phyloP scores from a whole-genome alignment of 2,329 filamentous ascomycete genomes.

The Penicillium sp. region DNA sequence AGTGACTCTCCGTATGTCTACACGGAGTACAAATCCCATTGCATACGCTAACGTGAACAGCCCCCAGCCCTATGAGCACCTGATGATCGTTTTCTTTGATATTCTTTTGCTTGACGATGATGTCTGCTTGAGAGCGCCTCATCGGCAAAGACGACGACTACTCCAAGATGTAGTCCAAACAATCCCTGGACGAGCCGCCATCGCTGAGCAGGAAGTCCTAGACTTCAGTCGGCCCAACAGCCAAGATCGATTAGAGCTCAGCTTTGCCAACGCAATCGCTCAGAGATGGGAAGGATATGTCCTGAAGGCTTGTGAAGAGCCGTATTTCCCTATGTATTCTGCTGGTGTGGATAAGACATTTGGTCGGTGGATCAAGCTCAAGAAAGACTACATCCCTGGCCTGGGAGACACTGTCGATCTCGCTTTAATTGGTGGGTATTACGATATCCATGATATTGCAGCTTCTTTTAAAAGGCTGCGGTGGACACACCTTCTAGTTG shows the following conservation, averaged over 20 bases:
- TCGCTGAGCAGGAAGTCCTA: conserved; percentile 66
- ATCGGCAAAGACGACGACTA: conserved; percentile 46
- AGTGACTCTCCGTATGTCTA: conserved; percentile 64
- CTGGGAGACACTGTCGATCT: conserved; percentile 84
- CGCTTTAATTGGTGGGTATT: conserved; percentile 72
- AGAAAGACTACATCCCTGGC: conserved; percentile 77
- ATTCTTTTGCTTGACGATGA: conserved; percentile 58
- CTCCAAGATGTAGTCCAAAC: conserved; percentile 57
- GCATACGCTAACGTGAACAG: conserved; percentile 27
- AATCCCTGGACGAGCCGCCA: conserved; percentile 62
- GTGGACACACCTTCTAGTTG: conserved; percentile 81
- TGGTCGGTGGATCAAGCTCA: conserved; percentile 72
- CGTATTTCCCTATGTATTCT: conserved; percentile 65
- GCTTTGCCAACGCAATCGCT: conserved; percentile 67
- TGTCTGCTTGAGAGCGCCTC: conserved; percentile 48
- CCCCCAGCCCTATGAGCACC: conserved; percentile 53
- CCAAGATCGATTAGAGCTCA: conserved; percentile 55
- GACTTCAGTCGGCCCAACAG: conserved; percentile 60
- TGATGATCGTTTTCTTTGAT: conserved; percentile 63
- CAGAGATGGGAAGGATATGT: conserved; percentile 74
- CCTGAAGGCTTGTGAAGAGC: conserved; percentile 70
- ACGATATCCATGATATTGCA: conserved; percentile 62
- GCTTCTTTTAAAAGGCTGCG: conserved; percentile 54
- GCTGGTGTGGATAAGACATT: conserved; percentile 26
- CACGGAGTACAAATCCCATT: not conserved